A percentile compares a stretch with the other conserved stretches of the same genome.
Conservation (phyloP, 495 filamentous ascomycete species). For the Hyaloscypha bicolor region DNA sequence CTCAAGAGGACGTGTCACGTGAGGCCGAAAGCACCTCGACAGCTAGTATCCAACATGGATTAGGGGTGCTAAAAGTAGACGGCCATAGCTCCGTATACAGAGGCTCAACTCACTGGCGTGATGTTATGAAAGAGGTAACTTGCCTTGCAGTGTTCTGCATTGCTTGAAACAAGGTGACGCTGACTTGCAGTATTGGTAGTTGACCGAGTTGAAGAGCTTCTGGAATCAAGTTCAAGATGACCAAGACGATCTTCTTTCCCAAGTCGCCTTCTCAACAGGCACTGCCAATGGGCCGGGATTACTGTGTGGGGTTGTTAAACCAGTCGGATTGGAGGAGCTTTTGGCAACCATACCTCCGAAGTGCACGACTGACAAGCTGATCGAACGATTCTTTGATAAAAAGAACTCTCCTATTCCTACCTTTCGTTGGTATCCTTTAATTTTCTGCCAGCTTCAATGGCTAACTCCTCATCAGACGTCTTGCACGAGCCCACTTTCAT, state of each 20-base stretch:
- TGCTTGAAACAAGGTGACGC: not conserved
- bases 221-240: conserved; percentile 31
- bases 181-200: conserved; percentile 17
- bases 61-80: conserved; percentile 17
- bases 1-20: not conserved
- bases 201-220: conserved; percentile 32
- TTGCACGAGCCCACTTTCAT: conserved; percentile 34
- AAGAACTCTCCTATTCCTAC: conserved; percentile 26
- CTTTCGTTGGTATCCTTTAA: conserved; percentile 21
- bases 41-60: not conserved
- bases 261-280: conserved; percentile 7
- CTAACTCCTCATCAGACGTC: conserved; percentile 21
- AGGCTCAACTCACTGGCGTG: conserved; percentile 37
- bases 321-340: conserved; percentile 36
- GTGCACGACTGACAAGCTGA: conserved; percentile 42
- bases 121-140: conserved; percentile 39
- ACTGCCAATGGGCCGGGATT: conserved; percentile 27
- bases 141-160: not conserved
- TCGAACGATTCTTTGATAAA: conserved; percentile 49
- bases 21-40: not conserved
- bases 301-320: conserved; percentile 25
- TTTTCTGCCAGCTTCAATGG: not conserved
- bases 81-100: conserved; percentile 30
- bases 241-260: conserved; percentile 16
- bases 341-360: conserved; percentile 45